Evolutionary conservation across 495 filamentous ascomycete genomes (phyloP), one percentile per base, ranked within the genome.

Genomic region (Penicillium odoratum): DNA sequence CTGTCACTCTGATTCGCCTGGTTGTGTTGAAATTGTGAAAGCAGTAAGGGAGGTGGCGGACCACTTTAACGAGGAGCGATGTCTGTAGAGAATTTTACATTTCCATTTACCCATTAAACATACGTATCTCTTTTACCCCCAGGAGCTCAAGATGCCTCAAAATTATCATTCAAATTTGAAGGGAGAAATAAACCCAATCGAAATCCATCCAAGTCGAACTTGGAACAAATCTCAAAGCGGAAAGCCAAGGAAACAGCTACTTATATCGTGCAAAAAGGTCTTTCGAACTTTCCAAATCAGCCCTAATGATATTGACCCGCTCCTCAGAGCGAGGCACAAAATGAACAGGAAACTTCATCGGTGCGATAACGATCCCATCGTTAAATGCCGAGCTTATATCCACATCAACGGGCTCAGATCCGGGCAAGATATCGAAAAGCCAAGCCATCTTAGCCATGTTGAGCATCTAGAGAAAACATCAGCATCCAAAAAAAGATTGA

Each of bases 1-100:
- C 60, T 83, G 81, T 63, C 81, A 83, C 61, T 83, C 80, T 8
- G 81, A 84, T 61, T 77, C 72, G 18, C 80, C 79, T 9, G 78
- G 76, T 5, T 78, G 77, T 46, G 60, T 83, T 13, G 75, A 80
- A 13, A 81, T 83, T 38, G 71, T 82, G 30, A 79, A 67, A n/a
- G 74, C 74, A 9, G 77, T 77, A 6, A 61, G 78, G 61, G 60
- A 66, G 53, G 63, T 72, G 26, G 69, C 60, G 9, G 68, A 80
- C 51, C 64, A 61, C 5, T 78, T 77, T 49, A 78, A 78, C 44
- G 61, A 67, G 42, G 66, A 36, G 33, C 33, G 33, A 36, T 9
- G 33, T 9, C 9, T 36, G 1, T 36, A 36, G 21, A 21, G 21
- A 21, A n/a, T n/a, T n/a, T n/a, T n/a, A n/a, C 21, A 21, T 1